Conservation (phyloP, 1,284 basidiomycete species). For the Ustilago lituana region DNA sequence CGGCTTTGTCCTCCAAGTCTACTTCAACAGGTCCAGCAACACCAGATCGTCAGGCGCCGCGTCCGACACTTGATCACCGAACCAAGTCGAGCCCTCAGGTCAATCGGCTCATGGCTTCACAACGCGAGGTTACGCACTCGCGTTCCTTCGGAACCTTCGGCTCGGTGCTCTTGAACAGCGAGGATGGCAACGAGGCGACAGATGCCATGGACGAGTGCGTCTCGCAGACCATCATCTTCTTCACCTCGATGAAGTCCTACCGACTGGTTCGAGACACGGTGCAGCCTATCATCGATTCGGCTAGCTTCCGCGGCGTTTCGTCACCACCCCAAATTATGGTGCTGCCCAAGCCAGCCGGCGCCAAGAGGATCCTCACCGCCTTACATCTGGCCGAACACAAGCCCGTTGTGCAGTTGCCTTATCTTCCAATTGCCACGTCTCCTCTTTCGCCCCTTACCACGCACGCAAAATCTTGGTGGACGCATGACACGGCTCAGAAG, state of each 20-base stretch:
- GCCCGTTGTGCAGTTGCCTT: constrained; percentile 85
- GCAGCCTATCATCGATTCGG: constrained; percentile 54
- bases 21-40: not conserved
- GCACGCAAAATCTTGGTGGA: constrained; percentile 45
- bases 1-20: constrained; percentile 36
- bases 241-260: constrained; percentile 54
- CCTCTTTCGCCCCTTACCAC: constrained; percentile 70
- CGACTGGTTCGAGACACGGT: constrained; percentile 43
- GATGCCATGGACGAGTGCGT: constrained; percentile 21
- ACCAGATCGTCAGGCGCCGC: not conserved
- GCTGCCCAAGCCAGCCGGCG: constrained; percentile 51
- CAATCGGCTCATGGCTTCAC: constrained; percentile 32
- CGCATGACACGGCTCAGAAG: constrained; percentile 10
- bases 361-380: constrained; percentile 48
- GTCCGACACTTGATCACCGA: constrained; percentile 38
- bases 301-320: constrained; percentile 33
- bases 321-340: constrained; percentile 58
- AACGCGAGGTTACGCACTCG: constrained; percentile 8
- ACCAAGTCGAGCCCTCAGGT: constrained; percentile 51
- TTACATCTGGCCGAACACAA: constrained; percentile 50
- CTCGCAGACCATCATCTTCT: constrained; percentile 55
- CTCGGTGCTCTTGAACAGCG: constrained; percentile 7
- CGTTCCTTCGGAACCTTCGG: constrained; percentile 32
- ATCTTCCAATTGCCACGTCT: constrained; percentile 87
- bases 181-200: not conserved